Base-by-base conservation (phyloP, 805 yeast species). In the Ascoidea tarda region DNA sequence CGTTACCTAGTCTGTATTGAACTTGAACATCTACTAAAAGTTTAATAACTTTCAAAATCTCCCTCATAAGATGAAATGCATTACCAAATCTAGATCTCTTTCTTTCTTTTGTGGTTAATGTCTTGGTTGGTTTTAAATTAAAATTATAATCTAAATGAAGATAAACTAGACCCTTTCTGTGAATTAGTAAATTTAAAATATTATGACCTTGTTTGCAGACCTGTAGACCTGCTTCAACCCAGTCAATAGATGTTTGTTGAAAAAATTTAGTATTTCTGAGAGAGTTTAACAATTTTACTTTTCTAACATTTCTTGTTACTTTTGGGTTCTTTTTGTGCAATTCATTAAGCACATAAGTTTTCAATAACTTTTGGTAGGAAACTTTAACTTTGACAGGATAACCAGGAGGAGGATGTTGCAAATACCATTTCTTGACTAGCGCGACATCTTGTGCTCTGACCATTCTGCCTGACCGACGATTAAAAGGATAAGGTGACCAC, bases 201-300 rank as follows among this genome's bases (percentile, higher is more conserved):
- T 88, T 91, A 66, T 83, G 87, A 2, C 99, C 99, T 66, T 93
- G 99, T 46, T 80, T 77, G 62, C 96, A 86, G 2, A 93, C 80
- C 67, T 93, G 98, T 53, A 93, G 70, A 33, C 97, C 99, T 1
- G 98, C 99, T 65, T 93, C 99, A 2, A 91, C 93, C 99, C 99
- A 93, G 66, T 93, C 99, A 50, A 93, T 82, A 0, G 90, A 76
- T 0, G 99, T 91, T 60, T 86, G 83, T 62, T 88, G 96, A 67
- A 93, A 93, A 64, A 79, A 93, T 61, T 87, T 90, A 0, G 99
- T 93, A 49, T 76, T 73, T 54, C 80, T 79, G 58, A 93, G 73
- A 33, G 81, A 74, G 56, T 78, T 79, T 32, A 93, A 63, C 12
- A 93, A 68, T 46, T 78, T 75, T 5, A 76, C 73, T 59, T 81